Base-by-base conservation (phyloP, 1,139 yeast species). In the Sugiyamaella xylanicola region DNA sequence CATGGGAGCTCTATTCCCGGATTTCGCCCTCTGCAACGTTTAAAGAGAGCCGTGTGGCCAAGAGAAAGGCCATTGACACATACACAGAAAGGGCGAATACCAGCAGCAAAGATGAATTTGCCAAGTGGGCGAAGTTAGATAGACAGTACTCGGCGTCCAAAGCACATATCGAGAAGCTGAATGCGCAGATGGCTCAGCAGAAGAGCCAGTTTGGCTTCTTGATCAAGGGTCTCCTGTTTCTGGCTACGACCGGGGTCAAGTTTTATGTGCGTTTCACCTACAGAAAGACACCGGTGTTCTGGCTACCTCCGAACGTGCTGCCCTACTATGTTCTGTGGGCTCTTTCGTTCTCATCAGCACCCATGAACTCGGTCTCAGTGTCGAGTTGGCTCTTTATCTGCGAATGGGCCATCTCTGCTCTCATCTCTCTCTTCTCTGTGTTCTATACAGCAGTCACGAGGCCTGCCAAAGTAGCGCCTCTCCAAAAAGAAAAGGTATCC, bases 61-160 rank as follows among this genome's bases (percentile, higher is more conserved):
- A 79, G 57, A 63, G 67, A 7, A 81, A 85, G 63, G 80, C 86
- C 48, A 67, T 71, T 7, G 70, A 73, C 22, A 67, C 84, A 25
- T 75, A 80, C 61, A 74, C 74, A 13, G 82, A 85, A 63, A 80
- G 91, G 60, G 75, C 82, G 46, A 66, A 78, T 7, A 80, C 92
- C 15, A 83, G 91, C 59, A 95, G 97, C 4, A 97, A 92, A 70
- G 97, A 93, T 68, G 85, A 93, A 65, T 93, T 92, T 70, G 97
- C 98, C 48, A 85, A 82, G 65, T 93, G 99, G 99, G 95, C 98
- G 2, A 90, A 90, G 69, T 78, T 92, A 61, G 92, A 90, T 65
- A 80, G 99, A 51, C 81, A 80, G 64, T 74, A 79, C 57, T 92
- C 86, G 60, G 79, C 81, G 59, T 69, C 88, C 54, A 76, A 77